Base-by-base conservation (phyloP, 75 land plant species). In the Ceratopteris richardii region DNA sequence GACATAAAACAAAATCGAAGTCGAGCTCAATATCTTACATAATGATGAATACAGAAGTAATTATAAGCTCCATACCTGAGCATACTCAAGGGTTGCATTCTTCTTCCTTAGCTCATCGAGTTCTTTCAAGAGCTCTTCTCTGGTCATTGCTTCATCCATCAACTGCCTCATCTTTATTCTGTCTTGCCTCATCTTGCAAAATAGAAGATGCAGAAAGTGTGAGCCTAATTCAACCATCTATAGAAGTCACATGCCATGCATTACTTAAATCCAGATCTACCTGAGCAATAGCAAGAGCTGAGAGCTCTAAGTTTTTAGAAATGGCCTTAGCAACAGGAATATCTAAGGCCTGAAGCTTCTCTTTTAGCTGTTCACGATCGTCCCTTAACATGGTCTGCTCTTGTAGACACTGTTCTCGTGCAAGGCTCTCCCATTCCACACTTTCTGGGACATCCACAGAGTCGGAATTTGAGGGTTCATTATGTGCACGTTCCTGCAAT, bases 401-500 rank as follows among this genome's bases (percentile, higher is more conserved):
- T 16, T 50, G 25, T 29, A 44, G 24, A 6, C 29, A 30, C 31
- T 36, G 46, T 31, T 67, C 70, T 60, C 66, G 44, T 18, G 70
- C 66, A 0, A 25, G 29, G 9, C 54, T 61, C 64, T 67, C 70
- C 70, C 70, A 67, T 44, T 67, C 70, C n/a, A n/a, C n/a, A n/a
- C n/a, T n/a, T n/a, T n/a, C n/a, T n/a, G n/a, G n/a, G n/a, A n/a
- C n/a, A n/a, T n/a, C n/a, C n/a, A n/a, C n/a, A n/a, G n/a, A n/a
- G n/a, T n/a, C n/a, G n/a, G n/a, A n/a, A n/a, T n/a, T n/a, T n/a
- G n/a, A n/a, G n/a, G n/a, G n/a, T n/a, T n/a, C n/a, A n/a, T n/a
- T n/a, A n/a, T n/a, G n/a, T n/a, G n/a, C n/a, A n/a, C n/a, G n/a
- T n/a, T n/a, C n/a, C n/a, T n/a, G n/a, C n/a, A n/a, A n/a, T n/a